A percentile compares a stretch with the other conserved stretches of the same genome.
Evolutionary conservation across 2,329 filamentous ascomycete species (phyloP).

Genomic region (Sporothrix luriei): DNA sequence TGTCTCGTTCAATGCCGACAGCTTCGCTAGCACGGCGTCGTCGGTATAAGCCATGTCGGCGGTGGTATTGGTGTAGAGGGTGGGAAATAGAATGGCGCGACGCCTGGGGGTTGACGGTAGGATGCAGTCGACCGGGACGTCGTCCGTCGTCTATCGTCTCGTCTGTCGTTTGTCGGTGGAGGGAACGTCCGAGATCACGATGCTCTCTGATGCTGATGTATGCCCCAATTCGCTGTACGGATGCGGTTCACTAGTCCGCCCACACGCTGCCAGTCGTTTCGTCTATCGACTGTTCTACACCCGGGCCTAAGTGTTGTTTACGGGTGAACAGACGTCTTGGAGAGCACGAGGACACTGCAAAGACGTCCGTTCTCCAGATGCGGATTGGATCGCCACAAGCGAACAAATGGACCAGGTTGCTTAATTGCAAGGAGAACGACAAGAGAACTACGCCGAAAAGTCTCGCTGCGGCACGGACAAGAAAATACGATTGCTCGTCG

Average conservation of each 20-base stretch:
- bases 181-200: not conserved
- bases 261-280: not conserved
- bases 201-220: not conserved
- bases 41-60: slow-evolving; percentile 84
- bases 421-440: slow-evolving; percentile 3
- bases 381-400: not conserved
- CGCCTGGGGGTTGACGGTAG: not conserved
- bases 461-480: slow-evolving; percentile 12
- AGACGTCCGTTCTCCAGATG: slow-evolving; percentile 14
- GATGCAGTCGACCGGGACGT: not conserved
- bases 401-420: slow-evolving; percentile 11
- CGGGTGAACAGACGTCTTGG: slow-evolving; percentile 12
- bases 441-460: slow-evolving; percentile 25
- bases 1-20: slow-evolving; percentile 93
- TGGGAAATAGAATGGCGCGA: not conserved
- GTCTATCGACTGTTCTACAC: not conserved
- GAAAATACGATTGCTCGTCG: slow-evolving; percentile 5
- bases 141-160: too few species aligned
- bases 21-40: slow-evolving; percentile 91
- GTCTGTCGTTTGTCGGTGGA: too few species aligned
- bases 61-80: too few species aligned
- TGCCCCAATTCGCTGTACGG: not conserved
- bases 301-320: slow-evolving; percentile 4
- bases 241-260: not conserved
- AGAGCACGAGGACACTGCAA: not conserved